Conservation (phyloP, 306 rosid genomes). For the Fragaria ananassa region DNA sequence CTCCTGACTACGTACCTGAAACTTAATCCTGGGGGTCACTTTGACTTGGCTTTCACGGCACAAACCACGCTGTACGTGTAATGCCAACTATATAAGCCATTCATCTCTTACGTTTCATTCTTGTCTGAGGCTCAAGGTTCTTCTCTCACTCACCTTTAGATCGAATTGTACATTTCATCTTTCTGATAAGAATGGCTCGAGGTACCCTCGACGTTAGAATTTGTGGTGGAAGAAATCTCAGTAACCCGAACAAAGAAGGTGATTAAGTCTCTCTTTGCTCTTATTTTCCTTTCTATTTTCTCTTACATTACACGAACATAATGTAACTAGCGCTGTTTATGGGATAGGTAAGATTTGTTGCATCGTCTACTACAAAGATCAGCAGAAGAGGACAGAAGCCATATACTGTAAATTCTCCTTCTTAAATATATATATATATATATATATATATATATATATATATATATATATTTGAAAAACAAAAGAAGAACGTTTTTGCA, state of each 20-base stretch:
- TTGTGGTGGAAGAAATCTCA: not conserved
- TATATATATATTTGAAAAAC: no score
- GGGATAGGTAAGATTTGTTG: not conserved
- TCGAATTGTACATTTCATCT: not conserved
- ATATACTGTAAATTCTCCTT: not conserved
- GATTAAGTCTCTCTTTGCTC: not conserved
- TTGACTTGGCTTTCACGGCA: conserved; percentile 3
- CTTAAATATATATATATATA: no score
- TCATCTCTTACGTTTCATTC: not conserved
- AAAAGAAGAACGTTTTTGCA: no score
- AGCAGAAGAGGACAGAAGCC: not conserved
- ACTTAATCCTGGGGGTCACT: not conserved
- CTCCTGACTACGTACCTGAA: not conserved
- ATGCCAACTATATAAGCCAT: not conserved
- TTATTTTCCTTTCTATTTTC: not conserved
- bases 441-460: no score
- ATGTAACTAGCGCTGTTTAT: no score
- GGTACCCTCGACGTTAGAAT: conserved; percentile 4
- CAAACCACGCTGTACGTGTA: not conserved
- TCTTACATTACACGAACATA: no score
- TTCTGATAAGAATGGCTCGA: conserved; percentile 8
- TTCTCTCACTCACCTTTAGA: not conserved
- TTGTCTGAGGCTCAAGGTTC: not conserved
- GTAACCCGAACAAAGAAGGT: not conserved
- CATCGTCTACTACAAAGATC: conserved; percentile 3